Evolutionary conservation across 495 filamentous ascomycete genomes (phyloP), one percentile per base, ranked within the genome.

Genomic region (Letharia columbiana): DNA sequence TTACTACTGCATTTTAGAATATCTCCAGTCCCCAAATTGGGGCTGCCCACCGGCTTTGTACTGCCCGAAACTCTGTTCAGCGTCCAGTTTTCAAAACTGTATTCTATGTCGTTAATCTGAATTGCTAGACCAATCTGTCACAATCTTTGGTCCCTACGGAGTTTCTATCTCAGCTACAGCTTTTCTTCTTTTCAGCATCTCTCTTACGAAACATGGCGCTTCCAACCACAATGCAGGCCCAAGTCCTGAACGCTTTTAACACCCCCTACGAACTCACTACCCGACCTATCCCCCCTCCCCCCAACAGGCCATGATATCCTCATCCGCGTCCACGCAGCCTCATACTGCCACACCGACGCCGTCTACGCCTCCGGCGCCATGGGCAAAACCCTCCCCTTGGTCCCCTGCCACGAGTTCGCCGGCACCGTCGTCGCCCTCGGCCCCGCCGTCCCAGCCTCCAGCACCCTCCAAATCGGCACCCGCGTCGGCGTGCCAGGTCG

Each of bases 301-400:
- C 59, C 59, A 10, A 61, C 59, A 35, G 18, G n/a, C 23, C 15
- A 41, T 20, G 39, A 61, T 23, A 28, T 39, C 59, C 28, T 61
- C 3, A 10, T 61, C 20, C 59, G 33, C 4, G 59, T 41, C 39
- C 20, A 41, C 39, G 59, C 59, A 17, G 59, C 59, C n/a, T 37
- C 37, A 41, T 61, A 41, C 39, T 61, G 59, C 39, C 59, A 61
- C 39, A 61, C 59, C n/a, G 59, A 61, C n/a, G 59, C 59, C 20
- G 59, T 61, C n/a, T 61, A 41, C 59, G 59, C 59, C n/a, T 40
- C 35, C 33, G 59, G 59, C n/a, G 37, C 42, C 7, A 61, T 61
- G 59, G 40, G 37, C 23, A 37, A 41, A 11, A 41, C 23, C 11
- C 59, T 61, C 10, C 59, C 59, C 8, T 15, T 37, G 20, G 40